Base-by-base conservation (phyloP, 352 stramenopile genomes). In the Globisporangium abappressorium region DNA sequence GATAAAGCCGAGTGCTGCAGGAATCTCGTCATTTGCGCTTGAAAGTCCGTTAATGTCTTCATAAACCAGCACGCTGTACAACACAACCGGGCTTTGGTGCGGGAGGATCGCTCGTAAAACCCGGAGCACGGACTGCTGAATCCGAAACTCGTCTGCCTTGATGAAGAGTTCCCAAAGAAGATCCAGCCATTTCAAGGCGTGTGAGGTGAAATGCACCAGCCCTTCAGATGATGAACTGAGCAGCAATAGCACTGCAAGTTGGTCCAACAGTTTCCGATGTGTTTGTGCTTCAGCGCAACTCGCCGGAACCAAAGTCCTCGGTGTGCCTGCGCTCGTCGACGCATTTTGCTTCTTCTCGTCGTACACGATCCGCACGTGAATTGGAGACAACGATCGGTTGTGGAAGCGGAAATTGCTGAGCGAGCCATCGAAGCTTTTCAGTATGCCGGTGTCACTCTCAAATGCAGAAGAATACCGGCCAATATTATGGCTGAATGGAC, bases 301-400 rank as follows among this genome's bases (percentile, higher is more conserved):
- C 15, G 26, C 26, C n/a, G 36, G 38, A n/a, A 26, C 8, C 5
- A 51, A 30, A 7, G 33, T 61, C 9, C 62, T 30, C 2, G 62
- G 47, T 5, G 62, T 41, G 5, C 33, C 38, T 22, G 54, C 34
- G 54, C 33, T 51, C 7, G 1, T 55, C 6, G n/a, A 36, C 2
- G 24, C 20, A 18, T 41, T 66, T 38, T 62, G 41, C 8, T 79
- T 90, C 54, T 87, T 89, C 56, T 92, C 81, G 60, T 98, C 93
- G 49, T 76, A 98, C 20, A 97, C 82, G 43, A 98, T 93, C 1
- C 88, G 87, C 14, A 98, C 90, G 66, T 98, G 93, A 64, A 98
- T 98, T 5, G 93, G 89, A 14, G 90, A 97, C 20, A 98, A 62
- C 15, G 92, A 87, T 1, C 93, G 85, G 56, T 92, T 95, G 62